Evolutionary conservation across 164 flowering plant genomes (phyloP), one percentile per base, ranked within the genome.

Genomic region (Magnolia kwangsiensis): DNA sequence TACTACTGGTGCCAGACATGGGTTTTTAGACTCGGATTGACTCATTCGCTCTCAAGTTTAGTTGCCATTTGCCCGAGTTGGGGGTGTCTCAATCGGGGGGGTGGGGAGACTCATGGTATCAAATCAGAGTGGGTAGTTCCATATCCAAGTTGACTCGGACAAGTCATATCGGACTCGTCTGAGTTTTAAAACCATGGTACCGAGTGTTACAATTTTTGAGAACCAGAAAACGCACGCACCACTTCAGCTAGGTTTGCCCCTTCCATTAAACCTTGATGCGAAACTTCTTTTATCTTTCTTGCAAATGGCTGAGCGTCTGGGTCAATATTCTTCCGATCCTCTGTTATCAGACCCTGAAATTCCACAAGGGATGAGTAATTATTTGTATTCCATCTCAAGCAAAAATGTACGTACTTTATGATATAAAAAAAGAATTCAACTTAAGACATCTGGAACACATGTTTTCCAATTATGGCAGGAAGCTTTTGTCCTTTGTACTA

Each of bases 171-270:
- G 69, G 14, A 66, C 14, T 66, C 45, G 1, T 66, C 16, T 8
- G 31, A 66, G 69, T 27, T 66, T 66, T 63, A n/a, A 63, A n/a
- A 21, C 65, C 21, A 2, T 66, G 16, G 16, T 66, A 68, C 50
- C 51, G 21, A 74, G 37, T 45, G 49, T 20, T 61, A 16, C 9
- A 61, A 59, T 49, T 20, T 51, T 65, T 50, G 7, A 51, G 29
- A 58, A 4, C 24, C 64, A 67, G 69, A 63, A 67, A 72, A 16
- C 3, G 11, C 13, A 72, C 64, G 20, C 77, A 96, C 99, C 99
- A 96, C 99, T 86, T 96, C 99, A 71, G 23, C 92, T 72, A 96
- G 93, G 78, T 87, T 90, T 75, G 98, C 89, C 19, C 99, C 98
- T 83, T 92, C 97, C 73, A 72, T 84, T 67, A 96, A 79, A 74